Conservation (phyloP, 2,329 filamentous ascomycete species). For the Diaporthe nobilis region DNA sequence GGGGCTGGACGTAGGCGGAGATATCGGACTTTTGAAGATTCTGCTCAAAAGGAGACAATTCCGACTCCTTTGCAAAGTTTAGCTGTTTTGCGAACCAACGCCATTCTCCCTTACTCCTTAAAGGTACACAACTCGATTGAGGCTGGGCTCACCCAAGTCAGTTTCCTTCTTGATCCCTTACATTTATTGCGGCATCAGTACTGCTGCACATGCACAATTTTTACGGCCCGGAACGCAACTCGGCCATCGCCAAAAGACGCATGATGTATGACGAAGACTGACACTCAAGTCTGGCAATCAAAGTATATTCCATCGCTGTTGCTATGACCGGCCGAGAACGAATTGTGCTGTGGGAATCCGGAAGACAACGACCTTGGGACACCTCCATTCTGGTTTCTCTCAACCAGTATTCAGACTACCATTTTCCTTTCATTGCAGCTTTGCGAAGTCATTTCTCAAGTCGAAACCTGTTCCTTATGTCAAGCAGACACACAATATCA, state of each 20-base stretch:
- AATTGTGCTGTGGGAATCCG: no score
- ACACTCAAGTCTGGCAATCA: no score
- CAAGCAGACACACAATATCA: neutral
- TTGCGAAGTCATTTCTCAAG: neutral
- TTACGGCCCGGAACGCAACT: no score
- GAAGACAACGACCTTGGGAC: no score
- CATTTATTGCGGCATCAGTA: neutral
- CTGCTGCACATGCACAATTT: neutral
- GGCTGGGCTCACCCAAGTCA: neutral
- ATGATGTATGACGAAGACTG: no score
- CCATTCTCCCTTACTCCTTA: no score
- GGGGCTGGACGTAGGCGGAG: neutral
- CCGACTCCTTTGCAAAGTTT: neutral
- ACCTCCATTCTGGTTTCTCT: no score
- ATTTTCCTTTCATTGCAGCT: neutral
- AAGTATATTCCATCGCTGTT: no score
- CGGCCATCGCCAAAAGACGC: neutral
- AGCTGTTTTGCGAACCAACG: neutral
- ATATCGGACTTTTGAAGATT: neutral
- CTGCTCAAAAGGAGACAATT: neutral
- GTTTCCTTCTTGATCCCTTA: no score
- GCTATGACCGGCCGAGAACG: no score
- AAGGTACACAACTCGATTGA: neutral
- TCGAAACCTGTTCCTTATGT: neutral
- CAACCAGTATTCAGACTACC: neutral